Percentiles rank a stretch among this genome's conserved stretches.
Conservation (phyloP, 163 green algal genomes). For the Volvox carteri region DNA sequence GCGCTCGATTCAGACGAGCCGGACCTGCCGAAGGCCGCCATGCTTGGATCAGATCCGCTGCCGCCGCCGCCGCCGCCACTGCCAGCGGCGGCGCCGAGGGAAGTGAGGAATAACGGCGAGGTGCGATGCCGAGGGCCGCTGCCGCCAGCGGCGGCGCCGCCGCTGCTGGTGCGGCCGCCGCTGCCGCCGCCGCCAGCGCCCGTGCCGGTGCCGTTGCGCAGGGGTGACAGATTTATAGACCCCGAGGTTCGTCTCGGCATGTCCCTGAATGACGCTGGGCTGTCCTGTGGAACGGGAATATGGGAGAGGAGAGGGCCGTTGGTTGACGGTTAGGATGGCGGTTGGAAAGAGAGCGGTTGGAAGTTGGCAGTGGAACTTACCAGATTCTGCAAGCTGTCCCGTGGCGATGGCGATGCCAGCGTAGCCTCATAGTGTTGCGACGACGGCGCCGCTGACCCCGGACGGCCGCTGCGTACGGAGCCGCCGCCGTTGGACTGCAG, state of each 20-base stretch:
- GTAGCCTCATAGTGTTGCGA: constrained; percentile 19
- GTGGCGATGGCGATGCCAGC: constrained; percentile 8
- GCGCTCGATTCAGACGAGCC: constrained; percentile 11
- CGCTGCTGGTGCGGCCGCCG: neutral
- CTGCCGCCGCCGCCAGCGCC: neutral
- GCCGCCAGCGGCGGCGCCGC: neutral
- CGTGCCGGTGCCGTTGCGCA: neutral
- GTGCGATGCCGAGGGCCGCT: neutral
- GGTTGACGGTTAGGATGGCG: too few relatives aligned
- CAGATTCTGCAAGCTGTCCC: constrained; percentile 42
- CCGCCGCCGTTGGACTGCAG: constrained; percentile 25
- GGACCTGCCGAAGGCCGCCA: neutral
- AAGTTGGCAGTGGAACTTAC: too few relatives aligned
- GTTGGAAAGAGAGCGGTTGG: too few relatives aligned
- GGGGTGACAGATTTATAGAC: neutral
- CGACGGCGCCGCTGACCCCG: neutral
- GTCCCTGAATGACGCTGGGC: constrained; percentile 46
- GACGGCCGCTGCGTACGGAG: neutral
- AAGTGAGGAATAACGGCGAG: neutral
- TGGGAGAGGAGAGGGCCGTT: too few relatives aligned
- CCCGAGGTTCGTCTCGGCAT: constrained; percentile 10
- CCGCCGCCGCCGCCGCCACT: too few relatives aligned
- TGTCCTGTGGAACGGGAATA: constrained; percentile 21
- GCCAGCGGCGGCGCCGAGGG: neutral
- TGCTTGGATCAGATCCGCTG: neutral